Conservation (phyloP, 75 land plant species). For the Cupressus sempervirens region DNA sequence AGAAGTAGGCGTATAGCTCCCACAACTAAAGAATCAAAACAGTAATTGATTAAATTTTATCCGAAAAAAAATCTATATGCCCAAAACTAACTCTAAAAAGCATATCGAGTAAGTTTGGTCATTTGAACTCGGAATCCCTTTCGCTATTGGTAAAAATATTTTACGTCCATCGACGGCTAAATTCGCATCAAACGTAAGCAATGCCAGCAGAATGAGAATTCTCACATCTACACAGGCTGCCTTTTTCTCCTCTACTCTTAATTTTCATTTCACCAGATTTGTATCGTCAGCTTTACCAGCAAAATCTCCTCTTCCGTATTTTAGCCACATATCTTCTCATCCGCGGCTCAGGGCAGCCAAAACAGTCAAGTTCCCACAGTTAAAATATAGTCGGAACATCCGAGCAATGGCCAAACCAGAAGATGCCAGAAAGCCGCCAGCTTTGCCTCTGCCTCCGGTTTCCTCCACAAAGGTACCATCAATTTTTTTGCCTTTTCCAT, state of each 20-base stretch:
- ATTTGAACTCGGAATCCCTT: background rate
- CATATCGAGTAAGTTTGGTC: no score
- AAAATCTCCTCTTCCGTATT: background rate
- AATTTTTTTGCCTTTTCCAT: background rate
- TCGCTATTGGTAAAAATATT: background rate
- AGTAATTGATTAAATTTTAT: no score
- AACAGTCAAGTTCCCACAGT: background rate
- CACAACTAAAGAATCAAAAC: no score
- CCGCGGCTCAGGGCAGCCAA: background rate
- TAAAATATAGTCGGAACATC: background rate
- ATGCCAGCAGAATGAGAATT: background rate
- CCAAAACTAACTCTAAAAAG: no score
- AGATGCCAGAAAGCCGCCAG: constrained; percentile 55
- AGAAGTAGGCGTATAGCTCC: no score
- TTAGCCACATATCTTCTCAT: background rate
- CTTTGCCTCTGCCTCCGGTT: constrained; percentile 36
- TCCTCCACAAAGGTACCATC: constrained; percentile 40
- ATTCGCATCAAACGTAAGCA: background rate
- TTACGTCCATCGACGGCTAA: background rate
- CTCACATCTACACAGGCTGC: background rate
- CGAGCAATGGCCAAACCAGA: constrained; percentile 45
- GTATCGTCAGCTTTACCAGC: background rate
- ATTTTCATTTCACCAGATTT: background rate
- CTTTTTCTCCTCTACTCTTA: background rate
- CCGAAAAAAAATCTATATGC: no score